Percentiles rank a stretch among this genome's conserved stretches.
phyloP scores from a whole-genome alignment of 2,329 filamentous ascomycete species.

The Cladosporium cucumerinum region DNA sequence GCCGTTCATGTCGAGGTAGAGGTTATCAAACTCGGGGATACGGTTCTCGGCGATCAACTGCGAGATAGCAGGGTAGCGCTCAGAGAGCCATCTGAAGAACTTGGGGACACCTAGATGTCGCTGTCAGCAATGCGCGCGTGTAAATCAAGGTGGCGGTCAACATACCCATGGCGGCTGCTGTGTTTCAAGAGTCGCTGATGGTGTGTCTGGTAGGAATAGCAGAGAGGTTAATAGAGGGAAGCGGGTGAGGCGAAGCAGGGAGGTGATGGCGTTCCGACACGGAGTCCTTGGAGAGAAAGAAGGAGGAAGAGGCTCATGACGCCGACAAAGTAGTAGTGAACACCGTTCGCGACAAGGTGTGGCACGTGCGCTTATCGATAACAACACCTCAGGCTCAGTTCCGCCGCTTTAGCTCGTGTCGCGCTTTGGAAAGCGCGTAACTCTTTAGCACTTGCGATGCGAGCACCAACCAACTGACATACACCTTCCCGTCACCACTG shows the following conservation, averaged over 20 bases:
- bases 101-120: slow-evolving; percentile 70
- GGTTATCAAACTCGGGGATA: slow-evolving; percentile 97
- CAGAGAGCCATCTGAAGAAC: slow-evolving; percentile 98
- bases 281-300: slow-evolving; percentile 37
- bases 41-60: slow-evolving; percentile 98
- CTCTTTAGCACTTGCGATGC: neutral
- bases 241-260: slow-evolving; percentile 19
- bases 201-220: slow-evolving; percentile 14
- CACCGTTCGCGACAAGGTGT: neutral
- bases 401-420: neutral
- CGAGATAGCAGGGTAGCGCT: slow-evolving; percentile 97
- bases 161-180: slow-evolving; percentile 24
- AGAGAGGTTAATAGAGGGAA: slow-evolving; percentile 5
- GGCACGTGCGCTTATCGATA: neutral
- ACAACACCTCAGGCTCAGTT: neutral
- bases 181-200: slow-evolving; percentile 28
- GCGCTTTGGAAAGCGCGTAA: neutral
- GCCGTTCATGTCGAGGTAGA: slow-evolving; percentile 98
- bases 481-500: neutral
- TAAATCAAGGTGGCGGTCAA: slow-evolving; percentile 20
- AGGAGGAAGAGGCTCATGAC: slow-evolving; percentile 18
- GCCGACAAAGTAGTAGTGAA: neutral
- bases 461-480: neutral
- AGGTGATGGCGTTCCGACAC: slow-evolving; percentile 34
- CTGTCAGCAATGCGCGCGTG: slow-evolving; percentile 29